Evolutionary conservation across 2,329 filamentous ascomycete species (phyloP), one percentile per base, ranked within the genome.

Genomic region (Colletotrichum cordylinicola): DNA sequence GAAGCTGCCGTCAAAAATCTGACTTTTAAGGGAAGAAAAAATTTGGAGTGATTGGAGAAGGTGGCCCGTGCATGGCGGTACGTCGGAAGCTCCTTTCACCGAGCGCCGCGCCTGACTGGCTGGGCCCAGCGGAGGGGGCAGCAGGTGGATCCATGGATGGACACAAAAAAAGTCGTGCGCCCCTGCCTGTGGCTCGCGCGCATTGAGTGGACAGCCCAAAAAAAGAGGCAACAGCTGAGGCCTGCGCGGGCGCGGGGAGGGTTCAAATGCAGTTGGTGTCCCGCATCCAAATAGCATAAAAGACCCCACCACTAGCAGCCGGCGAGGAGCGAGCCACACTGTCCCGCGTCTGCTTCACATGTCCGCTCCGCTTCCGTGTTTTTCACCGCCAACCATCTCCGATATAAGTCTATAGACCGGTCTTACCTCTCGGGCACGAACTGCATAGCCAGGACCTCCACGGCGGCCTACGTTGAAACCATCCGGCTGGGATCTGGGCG

Each of bases 241-340:
- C 16, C 67, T 24, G 24, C 24, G 24, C 24, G 58, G 37, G 37
- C 39, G 68, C 37, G 37, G 39, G 62, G 62, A 24, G 43, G 69
- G 35, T 75, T 73, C 73, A 75, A 75, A 75, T 75, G 73, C 73
- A 73, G 43, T 52, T 43, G 39, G 67, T 75, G 70, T 69, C 73
- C 73, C 72, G 56, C 64, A 68, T 64, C 64, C 65, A 68, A 67
- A 66, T 55, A 69, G 29, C 73, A 75, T 75, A 68, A 75, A 75
- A 75, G 35, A 73, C 73, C 73, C 73, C 73, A 73, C 73, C 73
- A 60, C 37, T 43, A 56, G 27, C 52, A 67, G 65, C 27, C 39
- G 64, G 27, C 64, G 35, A 39, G 4, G 21, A 67, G 60, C 10
- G 52, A 71, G 67, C 72, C 67, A 72, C 67, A 61, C 43, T 52